Evolutionary conservation across 805 yeast species (phyloP).

Genomic region (Tetrapisispora nanseiensis): DNA sequence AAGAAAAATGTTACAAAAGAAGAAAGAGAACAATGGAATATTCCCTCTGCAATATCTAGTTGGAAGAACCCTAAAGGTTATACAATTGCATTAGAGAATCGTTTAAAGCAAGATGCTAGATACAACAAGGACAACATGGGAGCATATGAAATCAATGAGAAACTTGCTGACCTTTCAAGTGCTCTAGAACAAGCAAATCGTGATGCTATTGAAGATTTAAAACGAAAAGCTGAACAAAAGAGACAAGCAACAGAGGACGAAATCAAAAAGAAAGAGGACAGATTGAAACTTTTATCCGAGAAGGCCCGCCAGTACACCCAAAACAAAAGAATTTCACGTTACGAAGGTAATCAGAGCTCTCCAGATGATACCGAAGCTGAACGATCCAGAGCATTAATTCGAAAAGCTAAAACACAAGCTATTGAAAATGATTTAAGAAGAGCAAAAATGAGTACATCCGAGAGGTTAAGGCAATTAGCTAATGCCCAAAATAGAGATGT

Average conservation of each 20-base stretch:
- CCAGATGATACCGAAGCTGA: constrained; percentile 15
- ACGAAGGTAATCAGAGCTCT: constrained; percentile 2
- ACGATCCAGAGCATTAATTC: constrained; percentile 21
- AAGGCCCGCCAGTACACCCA: constrained; percentile 34
- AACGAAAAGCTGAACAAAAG: constrained; percentile 40
- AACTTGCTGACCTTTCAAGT: constrained; percentile 51
- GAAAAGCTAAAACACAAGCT: constrained; percentile 37
- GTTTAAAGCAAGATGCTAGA: constrained; percentile 46
- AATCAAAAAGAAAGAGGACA: constrained; percentile 40
- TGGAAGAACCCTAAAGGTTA: constrained; percentile 94
- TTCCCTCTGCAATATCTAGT: constrained; percentile 85
- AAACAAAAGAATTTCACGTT: constrained; percentile 9
- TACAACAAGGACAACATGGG: constrained; percentile 28
- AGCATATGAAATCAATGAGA: constrained; percentile 39
- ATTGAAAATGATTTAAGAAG: constrained; percentile 39
- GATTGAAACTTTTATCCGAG: constrained; percentile 40
- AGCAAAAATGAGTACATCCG: constrained; percentile 37
- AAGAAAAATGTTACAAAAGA: constrained; percentile 45
- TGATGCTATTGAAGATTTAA: constrained; percentile 48
- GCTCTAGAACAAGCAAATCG: constrained; percentile 66
- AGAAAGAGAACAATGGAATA: constrained; percentile 72
- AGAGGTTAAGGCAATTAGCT: constrained; percentile 35
- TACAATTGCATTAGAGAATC: constrained; percentile 68
- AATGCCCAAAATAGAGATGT: constrained; percentile 40
- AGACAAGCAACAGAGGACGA: constrained; percentile 42